Percentiles rank a stretch among this genome's conserved stretches.
Evolutionary conservation across 106 monocot species (phyloP).

Genomic region (Dendrobium catenatum): DNA sequence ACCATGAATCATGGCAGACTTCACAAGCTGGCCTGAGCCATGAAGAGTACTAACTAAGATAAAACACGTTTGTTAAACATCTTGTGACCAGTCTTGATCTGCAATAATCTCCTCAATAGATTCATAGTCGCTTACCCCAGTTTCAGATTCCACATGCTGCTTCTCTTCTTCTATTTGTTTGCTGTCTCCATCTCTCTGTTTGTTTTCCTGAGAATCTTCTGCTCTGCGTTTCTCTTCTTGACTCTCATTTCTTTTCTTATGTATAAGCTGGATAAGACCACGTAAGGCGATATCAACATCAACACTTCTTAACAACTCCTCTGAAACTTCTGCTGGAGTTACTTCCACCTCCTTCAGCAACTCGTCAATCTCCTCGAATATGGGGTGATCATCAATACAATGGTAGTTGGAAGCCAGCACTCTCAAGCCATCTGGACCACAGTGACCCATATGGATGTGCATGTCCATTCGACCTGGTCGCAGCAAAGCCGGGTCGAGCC

Average conservation of each 20-base stretch:
- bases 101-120: no score
- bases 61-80: no score
- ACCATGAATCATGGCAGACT: no score
- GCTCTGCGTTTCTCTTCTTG: not conserved
- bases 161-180: not conserved
- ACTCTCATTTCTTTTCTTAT: not conserved
- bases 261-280: conserved; percentile 5
- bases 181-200: not conserved
- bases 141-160: no score
- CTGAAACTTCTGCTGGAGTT: conserved; percentile 27
- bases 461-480: conserved; percentile 31
- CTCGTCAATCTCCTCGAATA: conserved; percentile 16
- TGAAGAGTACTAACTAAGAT: no score
- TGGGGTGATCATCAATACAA: conserved; percentile 13
- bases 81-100: no score
- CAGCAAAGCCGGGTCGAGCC: conserved; percentile 23
- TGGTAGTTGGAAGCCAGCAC: conserved; percentile 24
- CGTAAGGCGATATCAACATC: conserved; percentile 15
- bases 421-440: conserved; percentile 7
- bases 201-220: not conserved
- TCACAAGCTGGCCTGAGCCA: no score
- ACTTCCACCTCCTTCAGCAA: conserved; percentile 20
- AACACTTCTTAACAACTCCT: conserved; percentile 26
- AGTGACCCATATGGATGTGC: conserved; percentile 26
- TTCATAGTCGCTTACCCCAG: no score